Evolutionary conservation across 208 protist species (phyloP), one percentile per base, ranked within the genome.

Genomic region (Trichomonas tenax): DNA sequence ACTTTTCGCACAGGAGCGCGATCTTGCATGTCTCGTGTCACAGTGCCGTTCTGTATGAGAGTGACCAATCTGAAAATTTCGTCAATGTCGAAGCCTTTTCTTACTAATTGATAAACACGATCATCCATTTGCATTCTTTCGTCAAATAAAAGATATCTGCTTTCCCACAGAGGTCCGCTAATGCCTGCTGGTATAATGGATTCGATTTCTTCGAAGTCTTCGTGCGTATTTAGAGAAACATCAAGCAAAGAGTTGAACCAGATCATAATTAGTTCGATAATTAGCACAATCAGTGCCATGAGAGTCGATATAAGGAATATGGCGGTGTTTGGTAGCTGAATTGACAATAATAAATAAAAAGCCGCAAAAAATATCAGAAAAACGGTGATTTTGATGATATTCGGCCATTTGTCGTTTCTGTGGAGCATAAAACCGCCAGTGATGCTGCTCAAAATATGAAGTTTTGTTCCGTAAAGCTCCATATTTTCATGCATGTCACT

Each of bases 391-490:
- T 93, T 93, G 9, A 93, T 34, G 15, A 93, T 48, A 93, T 93
- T 93, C 0, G 86, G 86, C 86, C 86, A 93, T 51, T 51, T 51
- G 26, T 93, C 86, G 38, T 93, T 93, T 58, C 86, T 48, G 15
- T 93, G 44, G 41, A 93, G 31, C n/a, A 93, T 93, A 51, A 93
- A 93, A 8, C 86, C 86, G 3, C 86, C 86, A 38, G 86, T 93
- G 26, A 93, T 48, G 21, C 40, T 40, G 31, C 86, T n/a, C 11
- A 93, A 38, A 38, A 93, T 93, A 51, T 93, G 86, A 38, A 93
- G 86, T 58, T 93, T 93, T 34, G 44, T 93, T n/a, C 86, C 86
- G 51, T 93, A 93, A 8, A 93, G 44, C 44, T 93, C 86, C 86
- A 93, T 93, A 41, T 44, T 40, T 89, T 44, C 38, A 45, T 0